These are phyloP conservation scores for Aspergillus sojae DNA, from an alignment of 2,329 filamentous ascomycete genomes.

Conservation along the genomic window DNA sequence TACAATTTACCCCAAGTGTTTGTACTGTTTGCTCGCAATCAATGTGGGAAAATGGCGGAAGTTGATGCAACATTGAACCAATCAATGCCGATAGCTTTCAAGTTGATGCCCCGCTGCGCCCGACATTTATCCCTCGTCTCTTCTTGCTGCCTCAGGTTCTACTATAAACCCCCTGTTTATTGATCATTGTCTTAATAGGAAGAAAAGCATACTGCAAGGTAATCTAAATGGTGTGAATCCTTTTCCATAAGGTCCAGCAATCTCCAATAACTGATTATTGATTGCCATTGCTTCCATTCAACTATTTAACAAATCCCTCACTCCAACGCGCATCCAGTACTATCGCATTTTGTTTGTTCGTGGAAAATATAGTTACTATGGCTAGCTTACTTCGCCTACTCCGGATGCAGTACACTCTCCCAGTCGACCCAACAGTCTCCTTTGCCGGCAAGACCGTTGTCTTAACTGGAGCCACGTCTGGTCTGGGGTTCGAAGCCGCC, in stretches of 20 bases:
- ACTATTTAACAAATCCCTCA: background rate
- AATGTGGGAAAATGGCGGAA: conserved; percentile 5
- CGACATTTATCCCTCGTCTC: background rate
- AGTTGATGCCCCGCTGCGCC: background rate
- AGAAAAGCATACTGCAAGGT: background rate
- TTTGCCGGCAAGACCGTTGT: conserved; percentile 52
- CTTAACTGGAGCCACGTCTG: conserved; percentile 55
- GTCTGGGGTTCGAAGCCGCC: conserved; percentile 54
- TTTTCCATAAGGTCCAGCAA: background rate
- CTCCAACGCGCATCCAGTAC: background rate
- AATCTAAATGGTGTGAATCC: background rate
- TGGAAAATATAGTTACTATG: conserved; percentile 20
- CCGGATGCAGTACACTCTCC: conserved; percentile 37
- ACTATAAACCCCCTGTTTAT: background rate
- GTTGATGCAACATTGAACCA: conserved; percentile 10
- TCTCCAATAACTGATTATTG: background rate
- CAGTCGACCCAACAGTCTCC: conserved; percentile 40
- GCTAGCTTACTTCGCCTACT: conserved; percentile 33
- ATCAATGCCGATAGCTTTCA: background rate
- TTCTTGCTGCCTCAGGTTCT: background rate
- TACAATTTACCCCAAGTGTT: conserved; percentile 19
- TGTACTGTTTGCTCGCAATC: conserved; percentile 27
- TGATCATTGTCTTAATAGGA: background rate
- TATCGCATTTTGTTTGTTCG: background rate
- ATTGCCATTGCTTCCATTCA: no score